Conservation (phyloP, 768 basidiomycete species). For the Gymnopilus dilepis region DNA sequence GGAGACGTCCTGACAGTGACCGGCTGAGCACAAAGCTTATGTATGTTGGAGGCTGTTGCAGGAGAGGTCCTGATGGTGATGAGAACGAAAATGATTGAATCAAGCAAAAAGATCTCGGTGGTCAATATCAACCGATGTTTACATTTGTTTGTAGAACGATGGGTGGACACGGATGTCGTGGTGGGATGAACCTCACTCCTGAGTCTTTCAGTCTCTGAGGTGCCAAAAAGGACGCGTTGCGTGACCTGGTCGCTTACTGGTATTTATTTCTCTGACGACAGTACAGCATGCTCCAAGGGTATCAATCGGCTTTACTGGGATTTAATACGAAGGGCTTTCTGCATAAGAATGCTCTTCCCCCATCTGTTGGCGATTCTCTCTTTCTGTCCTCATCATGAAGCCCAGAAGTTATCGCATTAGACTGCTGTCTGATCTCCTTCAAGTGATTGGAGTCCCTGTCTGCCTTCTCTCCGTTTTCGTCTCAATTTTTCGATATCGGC, state of each 20-base stretch:
- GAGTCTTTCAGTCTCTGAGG: slow-evolving; percentile 10
- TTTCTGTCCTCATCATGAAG: slow-evolving; percentile 36
- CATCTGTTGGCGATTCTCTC: slow-evolving; percentile 1
- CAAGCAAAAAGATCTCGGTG: slow-evolving; percentile 17
- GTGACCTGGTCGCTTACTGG: slow-evolving; percentile 19
- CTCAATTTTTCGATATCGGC: slow-evolving; percentile 29
- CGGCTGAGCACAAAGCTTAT: slow-evolving; percentile 1
- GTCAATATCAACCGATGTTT: slow-evolving; percentile 14
- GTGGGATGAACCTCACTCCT: slow-evolving; percentile 8
- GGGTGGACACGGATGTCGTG: slow-evolving; percentile 1
- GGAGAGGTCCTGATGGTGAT: slow-evolving; percentile 10
- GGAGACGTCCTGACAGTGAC: neutral
- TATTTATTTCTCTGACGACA: slow-evolving; percentile 18
- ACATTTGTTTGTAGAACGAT: slow-evolving; percentile 8
- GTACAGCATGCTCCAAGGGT: slow-evolving; percentile 25
- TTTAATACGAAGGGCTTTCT: slow-evolving; percentile 14
- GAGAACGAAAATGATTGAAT: slow-evolving; percentile 12
- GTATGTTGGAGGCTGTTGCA: slow-evolving; percentile 6
- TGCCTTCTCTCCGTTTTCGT: slow-evolving; percentile 38
- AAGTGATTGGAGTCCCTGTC: slow-evolving; percentile 46
- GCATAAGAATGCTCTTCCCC: slow-evolving; percentile 8
- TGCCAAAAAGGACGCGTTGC: slow-evolving; percentile 11
- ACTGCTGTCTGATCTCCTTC: slow-evolving; percentile 51
- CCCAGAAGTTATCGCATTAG: slow-evolving; percentile 54
- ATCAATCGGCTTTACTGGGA: slow-evolving; percentile 15